Conservation (phyloP, 2,329 filamentous ascomycete species). For the Colletotrichum tamarilloi region DNA sequence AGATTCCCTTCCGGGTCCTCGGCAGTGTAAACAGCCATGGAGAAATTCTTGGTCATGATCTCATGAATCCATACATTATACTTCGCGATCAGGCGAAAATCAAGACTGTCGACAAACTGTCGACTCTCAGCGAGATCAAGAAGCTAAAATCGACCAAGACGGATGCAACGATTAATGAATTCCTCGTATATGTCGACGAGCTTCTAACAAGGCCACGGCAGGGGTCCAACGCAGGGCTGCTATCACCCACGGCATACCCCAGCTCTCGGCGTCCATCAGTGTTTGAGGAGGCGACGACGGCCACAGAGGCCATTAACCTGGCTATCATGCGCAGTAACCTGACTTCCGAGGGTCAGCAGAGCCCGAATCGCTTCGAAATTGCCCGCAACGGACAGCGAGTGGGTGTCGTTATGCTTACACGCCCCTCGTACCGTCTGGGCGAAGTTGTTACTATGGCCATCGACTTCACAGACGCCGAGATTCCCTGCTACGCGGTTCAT, state of each 20-base stretch:
- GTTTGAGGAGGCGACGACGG: slow-evolving; percentile 68
- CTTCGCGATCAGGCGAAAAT: slow-evolving; percentile 84
- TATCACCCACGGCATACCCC: slow-evolving; percentile 75
- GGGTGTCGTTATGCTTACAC: slow-evolving; percentile 87
- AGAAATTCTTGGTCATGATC: slow-evolving; percentile 89
- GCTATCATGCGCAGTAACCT: slow-evolving; percentile 87
- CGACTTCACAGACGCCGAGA: slow-evolving; percentile 81
- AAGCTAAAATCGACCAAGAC: slow-evolving; percentile 35
- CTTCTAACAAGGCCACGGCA: slow-evolving; percentile 71
- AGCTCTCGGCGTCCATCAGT: slow-evolving; percentile 66
- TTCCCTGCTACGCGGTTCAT: slow-evolving; percentile 88
- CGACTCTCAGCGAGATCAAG: slow-evolving; percentile 34
- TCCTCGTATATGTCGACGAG: slow-evolving; percentile 81
- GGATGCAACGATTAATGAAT: slow-evolving; percentile 65
- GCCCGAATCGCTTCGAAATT: slow-evolving; percentile 95
- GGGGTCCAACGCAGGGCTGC: slow-evolving; percentile 67
- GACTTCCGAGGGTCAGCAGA: slow-evolving; percentile 75
- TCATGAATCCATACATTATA: slow-evolving; percentile 94
- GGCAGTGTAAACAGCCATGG: slow-evolving; percentile 92
- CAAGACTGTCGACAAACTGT: slow-evolving; percentile 57
- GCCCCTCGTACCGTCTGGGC: slow-evolving; percentile 88
- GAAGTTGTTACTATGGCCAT: slow-evolving; percentile 87
- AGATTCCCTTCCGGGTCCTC: slow-evolving; percentile 91
- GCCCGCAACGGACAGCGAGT: slow-evolving; percentile 92
- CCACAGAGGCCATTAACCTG: slow-evolving; percentile 89